Evolutionary conservation across 1,139 yeast genomes (phyloP), one percentile per base, ranked within the genome.

Genomic region (Diutina ranongensis): DNA sequence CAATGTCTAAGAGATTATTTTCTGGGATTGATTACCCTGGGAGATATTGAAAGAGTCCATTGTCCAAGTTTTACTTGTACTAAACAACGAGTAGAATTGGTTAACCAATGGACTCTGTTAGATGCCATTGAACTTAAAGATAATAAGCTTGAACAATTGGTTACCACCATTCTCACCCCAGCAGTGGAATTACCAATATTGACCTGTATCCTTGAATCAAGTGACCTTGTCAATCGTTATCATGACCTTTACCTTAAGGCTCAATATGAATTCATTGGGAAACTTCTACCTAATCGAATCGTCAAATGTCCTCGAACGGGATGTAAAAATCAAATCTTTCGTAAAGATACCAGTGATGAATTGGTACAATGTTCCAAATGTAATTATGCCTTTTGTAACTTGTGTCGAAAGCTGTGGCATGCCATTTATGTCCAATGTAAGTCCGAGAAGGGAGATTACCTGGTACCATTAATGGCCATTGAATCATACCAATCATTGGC

Each of bases 371-470:
- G 89, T 52, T 62, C 68, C 0, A 52, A 57, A 9, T 81, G 87
- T 56, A 58, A 63, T 13, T 68, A 72, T 54, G 81, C 83, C 2
- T 81, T 78, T 54, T 81, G 88, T 55, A 67, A 68, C 50, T 68
- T 67, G 33, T 81, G 88, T 57, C 60, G 68, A 13, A 78, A 74
- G 50, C 76, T 84, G 2, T 80, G 84, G 81, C 89, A 81, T 59
- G 84, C 85, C 2, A 40, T 44, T 28, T 35, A 47, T 34, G 42
- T 48, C 12, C 49, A 45, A 21, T 51, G 53, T 31, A 71, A 73
- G 46, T 54, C 58, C 55, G 65, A 68, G 15, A 58, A 55, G 38
- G 46, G 50, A 38, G 63, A 64, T 45, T 51, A 52, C 31, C 66
- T 63, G 3, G 69, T 80, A 3, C 73, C 82, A 0, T 49, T 51